Evolutionary conservation across 2,329 filamentous ascomycete genomes (phyloP), one percentile per base, ranked within the genome.

Genomic region (Dactylonectria estremocensis): DNA sequence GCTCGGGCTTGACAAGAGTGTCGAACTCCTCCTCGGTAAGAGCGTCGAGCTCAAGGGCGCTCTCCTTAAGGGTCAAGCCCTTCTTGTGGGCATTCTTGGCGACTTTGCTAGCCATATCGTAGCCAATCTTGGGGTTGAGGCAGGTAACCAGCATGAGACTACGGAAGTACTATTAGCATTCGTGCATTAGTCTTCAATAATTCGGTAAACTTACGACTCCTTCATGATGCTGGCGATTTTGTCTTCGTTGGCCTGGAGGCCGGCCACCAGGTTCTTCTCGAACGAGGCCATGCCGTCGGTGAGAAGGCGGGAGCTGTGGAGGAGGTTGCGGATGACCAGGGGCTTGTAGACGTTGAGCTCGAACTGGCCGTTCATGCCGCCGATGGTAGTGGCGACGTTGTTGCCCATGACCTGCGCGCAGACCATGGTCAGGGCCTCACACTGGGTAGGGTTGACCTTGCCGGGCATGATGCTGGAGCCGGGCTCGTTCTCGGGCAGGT

Each of bases 21-120:
- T 98, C 95, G 79, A 98, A 98, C 80, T 96, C 95, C 78, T 93
- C 93, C 79, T 92, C 91, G 72, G 91, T 95, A 74, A 98, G 86
- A 52, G 95, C 95, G 75, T 97, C 89, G 73, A 99, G 89, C 87
- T 98, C 94, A 88, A 98, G 91, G 20, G 96, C 95, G 78, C 93
- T 95, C 85, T 97, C 86, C 88, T 98, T 98, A 66, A 99, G 89
- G 24, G 95, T 98, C 58, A 95, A 84, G 37, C 95, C 95, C 90
- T 98, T 98, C 90, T 98, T 98, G 87, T 99, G 96, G 16, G 96
- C 96, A 80, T 99, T 97, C 91, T 98, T 98, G 78, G 95, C 95
- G 24, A 97, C 95, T 87, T 97, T 97, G 83, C 92, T 95, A 59
- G 95, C 95, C 93, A 97, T 97, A 81, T 98, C 95, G 83, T 98